phyloP scores from a whole-genome alignment of 169 alveolate genomes.

The Toxoplasma gondii region DNA sequence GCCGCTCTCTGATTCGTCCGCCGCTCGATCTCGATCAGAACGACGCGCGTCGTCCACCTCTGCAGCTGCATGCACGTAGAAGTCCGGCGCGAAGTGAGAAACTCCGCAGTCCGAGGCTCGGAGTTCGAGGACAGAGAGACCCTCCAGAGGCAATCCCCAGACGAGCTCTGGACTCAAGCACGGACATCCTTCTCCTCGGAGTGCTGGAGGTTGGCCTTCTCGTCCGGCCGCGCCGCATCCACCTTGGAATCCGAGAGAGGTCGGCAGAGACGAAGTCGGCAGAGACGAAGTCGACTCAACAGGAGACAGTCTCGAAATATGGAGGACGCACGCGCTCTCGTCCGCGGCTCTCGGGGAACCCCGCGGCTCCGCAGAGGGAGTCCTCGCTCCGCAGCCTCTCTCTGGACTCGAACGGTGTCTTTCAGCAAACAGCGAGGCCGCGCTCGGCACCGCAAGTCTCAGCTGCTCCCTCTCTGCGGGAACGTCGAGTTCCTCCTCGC shows the following conservation, averaged over 20 bases:
- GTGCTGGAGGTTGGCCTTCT: background rate
- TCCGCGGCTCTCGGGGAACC: background rate
- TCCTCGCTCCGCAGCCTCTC: no score
- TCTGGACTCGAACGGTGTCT: no score
- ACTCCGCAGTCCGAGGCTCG: background rate
- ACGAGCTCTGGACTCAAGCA: constrained; percentile 9
- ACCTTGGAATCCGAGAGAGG: no score
- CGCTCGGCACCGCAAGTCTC: background rate
- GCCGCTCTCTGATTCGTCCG: background rate
- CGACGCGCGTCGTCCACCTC: background rate
- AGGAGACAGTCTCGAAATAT: background rate
- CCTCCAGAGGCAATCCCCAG: background rate
- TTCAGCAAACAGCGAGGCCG: background rate
- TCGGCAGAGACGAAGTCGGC: background rate
- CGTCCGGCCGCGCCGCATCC: no score
- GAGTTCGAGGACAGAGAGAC: background rate
- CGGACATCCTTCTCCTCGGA: background rate
- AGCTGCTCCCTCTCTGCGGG: background rate
- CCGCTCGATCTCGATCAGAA: background rate
- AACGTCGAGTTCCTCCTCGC: background rate
- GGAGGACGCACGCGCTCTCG: background rate
- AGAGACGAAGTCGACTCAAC: background rate
- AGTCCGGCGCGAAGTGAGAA: background rate
- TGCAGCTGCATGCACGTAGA: background rate
- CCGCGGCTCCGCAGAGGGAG: no score